Evolutionary conservation across 2,329 filamentous ascomycete species (phyloP), one percentile per base, ranked within the genome.

Genomic region (Pseudopithomyces chartarum): DNA sequence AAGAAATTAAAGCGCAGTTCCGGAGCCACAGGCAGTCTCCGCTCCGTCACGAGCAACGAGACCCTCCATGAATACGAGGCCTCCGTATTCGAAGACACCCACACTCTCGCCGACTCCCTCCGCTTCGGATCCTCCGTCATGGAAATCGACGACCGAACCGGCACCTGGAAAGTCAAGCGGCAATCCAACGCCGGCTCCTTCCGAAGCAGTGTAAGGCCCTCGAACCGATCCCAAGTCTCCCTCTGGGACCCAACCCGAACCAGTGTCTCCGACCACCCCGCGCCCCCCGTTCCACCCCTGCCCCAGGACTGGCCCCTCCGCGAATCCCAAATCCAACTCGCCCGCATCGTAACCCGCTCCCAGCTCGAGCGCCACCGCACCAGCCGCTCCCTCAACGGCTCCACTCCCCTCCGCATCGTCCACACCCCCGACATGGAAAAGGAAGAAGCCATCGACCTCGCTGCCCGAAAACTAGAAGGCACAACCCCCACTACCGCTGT

Each of bases 41-140:
- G 19, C 29, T 52, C 56, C 1, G 58, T 56, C 13, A 57, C 55
- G 44, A 73, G 68, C 8, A 67, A 53, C n/a, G 57, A 70, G 39
- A 74, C 69, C 1, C 43, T 74, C 0, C 64, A 73, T 36, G 62
- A 65, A 29, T 74, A 71, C 50, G 56, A 69, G 40, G 58, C 55
- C 13, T 72, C 69, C 1, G 23, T 73, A 4, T 75, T 73, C 42
- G 68, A 73, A 29, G 70, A 73, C 32, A 62, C 70, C 6, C 62
- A 61, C 15, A 71, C 73, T 22, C 55, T 74, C 46, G 71, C 71
- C 12, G 71, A 74, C 42, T 73, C 71, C 8, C 62, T 75, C 7
- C 62, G 62, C 45, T 74, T 69, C 40, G 67, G 64, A 12, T 68
- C 67, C 6, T 70, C 70, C 0, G 66, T 69, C n/a, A 59, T 74